phyloP scores from a whole-genome alignment of 495 filamentous ascomycete genomes.

The Neurospora pannonica region DNA sequence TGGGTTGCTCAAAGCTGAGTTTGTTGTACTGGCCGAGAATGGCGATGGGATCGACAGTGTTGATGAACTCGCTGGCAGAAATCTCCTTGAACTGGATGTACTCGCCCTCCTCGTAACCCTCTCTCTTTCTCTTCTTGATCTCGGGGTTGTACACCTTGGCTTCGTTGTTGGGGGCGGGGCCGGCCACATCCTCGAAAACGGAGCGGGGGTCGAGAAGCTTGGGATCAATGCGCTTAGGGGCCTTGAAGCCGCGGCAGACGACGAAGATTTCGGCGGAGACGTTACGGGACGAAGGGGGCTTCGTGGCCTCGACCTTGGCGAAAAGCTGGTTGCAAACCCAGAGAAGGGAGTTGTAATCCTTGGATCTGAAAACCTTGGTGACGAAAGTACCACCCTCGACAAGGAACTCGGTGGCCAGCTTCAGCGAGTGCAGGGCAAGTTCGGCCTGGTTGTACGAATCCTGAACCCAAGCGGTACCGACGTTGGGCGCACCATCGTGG shows the following conservation, averaged over 20 bases:
- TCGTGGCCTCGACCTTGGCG: constrained; percentile 88
- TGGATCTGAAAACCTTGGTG: constrained; percentile 96
- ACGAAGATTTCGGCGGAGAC: constrained; percentile 98
- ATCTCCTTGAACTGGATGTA: constrained; percentile 87
- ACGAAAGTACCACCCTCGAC: constrained; percentile 87
- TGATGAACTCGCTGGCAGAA: constrained; percentile 83
- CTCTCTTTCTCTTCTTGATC: constrained; percentile 89
- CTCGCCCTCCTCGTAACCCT: constrained; percentile 95
- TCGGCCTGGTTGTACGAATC: constrained; percentile 98
- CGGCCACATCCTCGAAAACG: constrained; percentile 90
- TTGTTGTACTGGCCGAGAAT: constrained; percentile 83
- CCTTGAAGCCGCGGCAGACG: constrained; percentile 81
- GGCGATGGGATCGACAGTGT: constrained; percentile 90
- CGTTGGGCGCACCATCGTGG: constrained; percentile 96
- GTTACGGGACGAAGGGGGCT: constrained; percentile 89
- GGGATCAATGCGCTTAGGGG: constrained; percentile 85
- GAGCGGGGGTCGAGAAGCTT: constrained; percentile 82
- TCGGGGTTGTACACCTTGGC: constrained; percentile 97
- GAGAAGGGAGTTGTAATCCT: constrained; percentile 89
- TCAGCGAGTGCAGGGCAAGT: constrained; percentile 82
- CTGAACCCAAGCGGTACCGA: constrained; percentile 96
- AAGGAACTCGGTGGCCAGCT: constrained; percentile 89
- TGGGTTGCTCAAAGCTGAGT: constrained; percentile 66
- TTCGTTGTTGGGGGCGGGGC: constrained; percentile 87
- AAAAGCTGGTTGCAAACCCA: constrained; percentile 99